Evolutionary conservation across 257 asterid genomes (phyloP), one percentile per base, ranked within the genome.

Genomic region (Leonotis leonurus): DNA sequence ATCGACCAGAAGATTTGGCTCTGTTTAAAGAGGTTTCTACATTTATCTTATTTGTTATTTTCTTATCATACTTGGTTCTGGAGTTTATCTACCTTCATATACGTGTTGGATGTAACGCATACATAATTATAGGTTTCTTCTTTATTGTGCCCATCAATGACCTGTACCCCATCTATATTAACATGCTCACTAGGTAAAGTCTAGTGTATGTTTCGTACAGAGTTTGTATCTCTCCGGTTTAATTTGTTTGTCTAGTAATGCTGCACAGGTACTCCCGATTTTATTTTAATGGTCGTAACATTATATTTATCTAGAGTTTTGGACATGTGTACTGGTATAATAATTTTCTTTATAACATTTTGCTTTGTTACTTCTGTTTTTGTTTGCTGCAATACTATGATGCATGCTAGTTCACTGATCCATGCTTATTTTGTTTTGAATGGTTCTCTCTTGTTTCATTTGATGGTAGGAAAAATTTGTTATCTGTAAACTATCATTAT

Each of bases 1-100:
- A 70, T 67, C 75, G 57, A 70, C 83, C 83, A 4, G 95, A 87
- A 71, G 95, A 83, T 62, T 72, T 75, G 63, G 76, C 71, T 76
- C 46, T 81, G 46, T 49, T 76, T 49, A 80, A 83, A 85, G 85
- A 89, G 95, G 97, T 89, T 63, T 68, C 82, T 68, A 64, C 57
- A 33, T 76, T 57, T 56, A 37, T 32, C 43, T 3, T 8, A 48
- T 40, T 30, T 27, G 39, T 16, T 13, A 6, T 65, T 35, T 65
- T 39, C 56, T 50, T 59, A 17, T 17, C 13, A 25, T 10, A 52
- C 56, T 35, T 26, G 58, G 27, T 32, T 51, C 8, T n/a, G 29
- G 16, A 52, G 29, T 51, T 36, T 22, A 22, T 58, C 48, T n/a
- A n/a, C n/a, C n/a, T n/a, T n/a, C n/a, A n/a, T n/a, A n/a, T n/a